phyloP scores from a whole-genome alignment of 2,329 filamentous ascomycete genomes.

The Purpureocillium lavendulum region DNA sequence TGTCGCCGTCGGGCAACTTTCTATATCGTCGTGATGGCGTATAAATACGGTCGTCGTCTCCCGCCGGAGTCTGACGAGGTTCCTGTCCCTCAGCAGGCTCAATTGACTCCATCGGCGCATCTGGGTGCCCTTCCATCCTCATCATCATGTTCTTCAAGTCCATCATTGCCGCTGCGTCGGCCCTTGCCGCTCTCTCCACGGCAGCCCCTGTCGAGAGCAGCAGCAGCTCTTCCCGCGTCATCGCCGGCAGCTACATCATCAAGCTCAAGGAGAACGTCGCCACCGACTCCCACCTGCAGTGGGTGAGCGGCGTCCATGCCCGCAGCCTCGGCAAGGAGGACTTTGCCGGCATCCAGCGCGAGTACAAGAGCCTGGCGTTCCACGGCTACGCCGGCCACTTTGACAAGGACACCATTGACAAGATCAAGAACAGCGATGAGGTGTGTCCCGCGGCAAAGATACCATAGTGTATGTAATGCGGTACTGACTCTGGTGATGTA shows the following conservation, averaged over 20 bases:
- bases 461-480: neutral
- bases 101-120: too few species aligned
- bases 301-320: conserved; percentile 40
- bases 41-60: too few species aligned
- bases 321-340: conserved; percentile 42
- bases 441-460: conserved; percentile 14
- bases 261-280: conserved; percentile 46
- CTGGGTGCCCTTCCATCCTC: too few species aligned
- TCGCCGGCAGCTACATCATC: conserved; percentile 40
- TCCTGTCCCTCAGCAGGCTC: too few species aligned
- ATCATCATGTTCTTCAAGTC: too few species aligned
- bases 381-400: conserved; percentile 35
- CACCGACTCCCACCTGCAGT: conserved; percentile 38
- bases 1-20: too few species aligned
- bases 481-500: too few species aligned
- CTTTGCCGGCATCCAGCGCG: conserved; percentile 22
- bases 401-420: conserved; percentile 27
- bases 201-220: too few species aligned
- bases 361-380: conserved; percentile 18
- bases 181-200: too few species aligned
- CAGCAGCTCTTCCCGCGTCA: neutral
- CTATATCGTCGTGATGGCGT: too few species aligned
- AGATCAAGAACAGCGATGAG: conserved; percentile 30
- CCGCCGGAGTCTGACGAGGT: too few species aligned
- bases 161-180: too few species aligned